phyloP scores from a whole-genome alignment of 768 basidiomycete genomes.

The Lactarius sanguifluus region DNA sequence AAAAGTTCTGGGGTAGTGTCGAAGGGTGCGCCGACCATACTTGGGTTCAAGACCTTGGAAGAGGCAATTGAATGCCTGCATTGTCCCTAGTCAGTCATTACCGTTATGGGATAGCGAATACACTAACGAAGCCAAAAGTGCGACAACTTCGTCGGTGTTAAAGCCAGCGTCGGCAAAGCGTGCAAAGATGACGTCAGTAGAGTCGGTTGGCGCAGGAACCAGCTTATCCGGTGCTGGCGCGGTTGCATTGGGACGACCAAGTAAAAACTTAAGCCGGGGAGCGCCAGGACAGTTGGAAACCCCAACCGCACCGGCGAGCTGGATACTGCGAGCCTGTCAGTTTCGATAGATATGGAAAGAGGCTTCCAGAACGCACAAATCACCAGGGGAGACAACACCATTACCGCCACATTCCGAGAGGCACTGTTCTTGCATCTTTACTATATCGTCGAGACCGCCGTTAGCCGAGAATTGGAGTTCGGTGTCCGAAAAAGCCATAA shows the following conservation, averaged over 20 bases:
- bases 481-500: constrained; percentile 45
- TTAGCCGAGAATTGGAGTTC: constrained; percentile 48
- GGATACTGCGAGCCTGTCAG: constrained; percentile 33
- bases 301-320: constrained; percentile 40
- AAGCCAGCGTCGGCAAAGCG: constrained; percentile 41
- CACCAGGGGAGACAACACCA: constrained; percentile 40
- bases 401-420: constrained; percentile 39
- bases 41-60: constrained; percentile 32
- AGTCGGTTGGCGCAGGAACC: constrained; percentile 38
- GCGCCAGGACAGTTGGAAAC: constrained; percentile 43
- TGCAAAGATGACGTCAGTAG: constrained; percentile 32
- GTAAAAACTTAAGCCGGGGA: constrained; percentile 40
- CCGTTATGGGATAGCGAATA: constrained; percentile 26
- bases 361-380: constrained; percentile 42
- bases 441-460: constrained; percentile 43
- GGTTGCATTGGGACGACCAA: constrained; percentile 39
- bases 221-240: constrained; percentile 35
- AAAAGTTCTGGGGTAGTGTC: constrained; percentile 47
- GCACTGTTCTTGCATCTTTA: constrained; percentile 40
- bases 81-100: constrained; percentile 14
- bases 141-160: constrained; percentile 37
- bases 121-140: constrained; percentile 38
- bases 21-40: constrained; percentile 41
- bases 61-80: constrained; percentile 29
- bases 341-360: not conserved